These are phyloP conservation scores for Scytalidium sp. DNA, from an alignment of 2,329 filamentous ascomycete species.

Conservation along the genomic window DNA sequence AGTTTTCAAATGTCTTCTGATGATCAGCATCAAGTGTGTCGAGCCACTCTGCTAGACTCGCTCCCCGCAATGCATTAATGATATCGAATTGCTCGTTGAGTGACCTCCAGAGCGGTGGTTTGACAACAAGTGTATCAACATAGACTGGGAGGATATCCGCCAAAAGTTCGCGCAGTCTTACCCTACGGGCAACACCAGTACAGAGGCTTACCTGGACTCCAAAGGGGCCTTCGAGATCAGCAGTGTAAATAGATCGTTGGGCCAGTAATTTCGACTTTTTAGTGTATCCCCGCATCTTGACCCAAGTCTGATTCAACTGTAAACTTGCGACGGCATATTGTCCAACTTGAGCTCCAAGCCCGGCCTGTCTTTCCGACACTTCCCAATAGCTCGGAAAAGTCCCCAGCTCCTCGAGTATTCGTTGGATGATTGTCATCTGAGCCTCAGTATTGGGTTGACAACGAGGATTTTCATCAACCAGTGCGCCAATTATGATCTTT, in stretches of 20 bases:
- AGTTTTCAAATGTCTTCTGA: neutral
- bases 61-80: neutral
- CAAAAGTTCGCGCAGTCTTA: slow-evolving; percentile 13
- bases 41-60: slow-evolving; percentile 2
- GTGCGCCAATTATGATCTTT: neutral
- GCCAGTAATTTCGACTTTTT: slow-evolving; percentile 2
- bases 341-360: neutral
- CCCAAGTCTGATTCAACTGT: slow-evolving; percentile 8
- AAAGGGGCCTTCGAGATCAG: slow-evolving; percentile 6
- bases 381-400: neutral
- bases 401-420: neutral
- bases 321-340: slow-evolving; percentile 1
- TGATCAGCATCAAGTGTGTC: neutral
- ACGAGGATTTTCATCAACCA: neutral
- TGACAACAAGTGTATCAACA: neutral
- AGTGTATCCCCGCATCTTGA: slow-evolving; percentile 1
- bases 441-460: neutral
- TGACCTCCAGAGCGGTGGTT: slow-evolving; percentile 1
- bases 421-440: neutral
- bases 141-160: slow-evolving; percentile 12
- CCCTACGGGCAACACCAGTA: slow-evolving; percentile 18
- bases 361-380: slow-evolving; percentile 1
- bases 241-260: slow-evolving; percentile 3
- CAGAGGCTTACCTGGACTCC: slow-evolving; percentile 22
- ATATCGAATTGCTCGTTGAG: neutral